Base-by-base conservation (phyloP, 2,329 filamentous ascomycete genomes). In the Didymella keratinophila region DNA sequence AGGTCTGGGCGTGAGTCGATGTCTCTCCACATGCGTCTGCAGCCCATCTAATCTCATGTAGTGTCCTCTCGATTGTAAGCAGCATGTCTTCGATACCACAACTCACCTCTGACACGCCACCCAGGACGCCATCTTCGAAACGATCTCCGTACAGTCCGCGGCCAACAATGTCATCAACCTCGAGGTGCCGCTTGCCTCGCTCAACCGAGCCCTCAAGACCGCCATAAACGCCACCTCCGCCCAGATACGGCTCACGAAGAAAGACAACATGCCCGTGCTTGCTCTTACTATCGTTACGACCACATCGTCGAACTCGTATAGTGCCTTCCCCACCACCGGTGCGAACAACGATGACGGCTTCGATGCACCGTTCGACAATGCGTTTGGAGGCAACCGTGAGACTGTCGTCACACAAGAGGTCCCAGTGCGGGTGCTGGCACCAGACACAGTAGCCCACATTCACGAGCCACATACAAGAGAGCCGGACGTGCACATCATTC, bases 321-420 rank as follows among this genome's bases (percentile, higher is more conserved):
- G 70, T 60, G 71, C 68, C 56, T 78, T 70, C 41, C 68, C 70
- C 18, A 72, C 76, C 1, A 49, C 66, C 8, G 55, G 62, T 8
- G 56, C 64, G 10, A 66, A 63, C 54, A 68, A 68, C 51, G 65
- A 72, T 16, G 68, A 73, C 43, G 68, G 59, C n/a, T 69, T 66
- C 43, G 69, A 72, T 39, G 58, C 68, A 9, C 51, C 66, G 6
- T 66, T 72, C 55, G 63, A 72, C 58, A 61, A 68, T 41, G 50
- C 67, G 1, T 65, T 71, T 23, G 65, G 85, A 73, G 66, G 83
- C 42, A 91, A 94, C 71, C 89, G 92, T 67, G 93, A 97, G 76
- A 96, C 95, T 62, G 85, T 96, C 68, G 90, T 99, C 71, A 97
- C 93, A 0, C 95, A 99, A 73, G 93, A 98, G 77, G 90, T 99